These are phyloP conservation scores for Vigna nakashimae DNA, from an alignment of 306 rosid genomes.

Conservation along the genomic window DNA sequence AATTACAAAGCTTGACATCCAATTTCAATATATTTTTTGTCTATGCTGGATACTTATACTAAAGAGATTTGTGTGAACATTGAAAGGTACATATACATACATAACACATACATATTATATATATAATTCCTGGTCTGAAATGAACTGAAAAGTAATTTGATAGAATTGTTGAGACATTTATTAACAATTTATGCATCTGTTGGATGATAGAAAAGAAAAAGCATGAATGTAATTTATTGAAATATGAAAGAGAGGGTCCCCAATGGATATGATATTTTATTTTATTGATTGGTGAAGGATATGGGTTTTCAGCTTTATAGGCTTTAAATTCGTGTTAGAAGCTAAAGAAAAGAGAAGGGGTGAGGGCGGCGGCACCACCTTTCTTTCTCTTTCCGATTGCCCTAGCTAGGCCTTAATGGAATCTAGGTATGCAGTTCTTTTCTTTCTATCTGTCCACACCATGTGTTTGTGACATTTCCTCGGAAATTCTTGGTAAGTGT, in stretches of 20 bases:
- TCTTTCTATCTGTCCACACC: slow-evolving; percentile 37
- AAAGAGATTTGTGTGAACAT: too few relatives aligned
- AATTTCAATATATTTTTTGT: too few relatives aligned
- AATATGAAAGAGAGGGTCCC: slow-evolving; percentile 17
- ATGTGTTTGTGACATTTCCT: slow-evolving; percentile 56
- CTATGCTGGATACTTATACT: too few relatives aligned
- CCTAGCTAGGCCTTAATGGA: slow-evolving; percentile 31
- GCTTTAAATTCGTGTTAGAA: slow-evolving; percentile 31
- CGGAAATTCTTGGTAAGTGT: slow-evolving; percentile 50
- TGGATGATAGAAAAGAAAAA: background rate
- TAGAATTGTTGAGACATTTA: too few relatives aligned
- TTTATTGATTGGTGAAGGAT: background rate
- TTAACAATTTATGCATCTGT: too few relatives aligned
- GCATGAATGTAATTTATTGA: background rate
- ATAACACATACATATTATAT: too few relatives aligned
- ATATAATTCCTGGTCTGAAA: too few relatives aligned
- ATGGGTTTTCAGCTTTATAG: background rate
- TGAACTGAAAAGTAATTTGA: too few relatives aligned
- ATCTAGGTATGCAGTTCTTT: slow-evolving; percentile 15
- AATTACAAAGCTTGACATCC: too few relatives aligned
- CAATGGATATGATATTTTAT: background rate
- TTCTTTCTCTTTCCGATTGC: background rate
- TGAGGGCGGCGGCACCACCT: slow-evolving; percentile 47
- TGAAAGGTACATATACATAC: too few relatives aligned
- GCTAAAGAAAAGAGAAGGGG: slow-evolving; percentile 11